Evolutionary conservation across 306 rosid species (phyloP).

Genomic region (Rubus parviflorus): DNA sequence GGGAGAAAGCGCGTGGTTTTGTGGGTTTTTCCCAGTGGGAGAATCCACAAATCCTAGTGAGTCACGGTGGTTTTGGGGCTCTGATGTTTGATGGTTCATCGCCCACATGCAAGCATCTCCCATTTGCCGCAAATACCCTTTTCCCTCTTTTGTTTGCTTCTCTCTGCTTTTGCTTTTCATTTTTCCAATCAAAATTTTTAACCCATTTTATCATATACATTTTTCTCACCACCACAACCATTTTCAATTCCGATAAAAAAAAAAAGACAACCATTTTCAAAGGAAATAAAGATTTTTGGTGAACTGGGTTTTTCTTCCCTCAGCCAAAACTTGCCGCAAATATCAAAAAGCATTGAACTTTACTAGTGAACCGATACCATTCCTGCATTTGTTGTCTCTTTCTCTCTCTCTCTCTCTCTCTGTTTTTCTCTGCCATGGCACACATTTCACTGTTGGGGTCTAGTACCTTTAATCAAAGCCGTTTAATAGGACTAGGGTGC

Average conservation of each 20-base stretch:
- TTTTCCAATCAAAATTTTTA: constrained; percentile 1
- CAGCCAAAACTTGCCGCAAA: background rate
- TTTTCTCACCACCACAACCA: background rate
- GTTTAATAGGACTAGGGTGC: constrained; percentile 14
- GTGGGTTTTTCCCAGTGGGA: constrained; percentile 37
- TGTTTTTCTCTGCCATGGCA: background rate
- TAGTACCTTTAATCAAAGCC: constrained; percentile 16
- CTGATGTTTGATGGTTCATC: constrained; percentile 36
- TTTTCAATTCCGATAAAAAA: too few relatives aligned
- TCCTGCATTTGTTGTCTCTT: background rate
- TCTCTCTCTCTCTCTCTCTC: too few relatives aligned
- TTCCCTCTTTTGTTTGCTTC: constrained; percentile 1
- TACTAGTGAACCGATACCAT: background rate
- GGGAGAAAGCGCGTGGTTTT: constrained; percentile 65
- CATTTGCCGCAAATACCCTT: constrained; percentile 52
- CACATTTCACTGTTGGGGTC: constrained; percentile 3
- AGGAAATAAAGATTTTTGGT: background rate
- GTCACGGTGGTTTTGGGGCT: constrained; percentile 35
- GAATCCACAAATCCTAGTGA: constrained; percentile 52
- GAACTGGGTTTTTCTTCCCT: constrained; percentile 15
- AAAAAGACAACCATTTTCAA: constrained; percentile 4
- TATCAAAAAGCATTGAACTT: background rate
- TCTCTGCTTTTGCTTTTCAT: constrained; percentile 2
- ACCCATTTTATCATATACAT: background rate
- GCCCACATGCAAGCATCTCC: constrained; percentile 59